Conservation (phyloP, 23 red algal genomes). For the Gracilaria vermiculophylla region DNA sequence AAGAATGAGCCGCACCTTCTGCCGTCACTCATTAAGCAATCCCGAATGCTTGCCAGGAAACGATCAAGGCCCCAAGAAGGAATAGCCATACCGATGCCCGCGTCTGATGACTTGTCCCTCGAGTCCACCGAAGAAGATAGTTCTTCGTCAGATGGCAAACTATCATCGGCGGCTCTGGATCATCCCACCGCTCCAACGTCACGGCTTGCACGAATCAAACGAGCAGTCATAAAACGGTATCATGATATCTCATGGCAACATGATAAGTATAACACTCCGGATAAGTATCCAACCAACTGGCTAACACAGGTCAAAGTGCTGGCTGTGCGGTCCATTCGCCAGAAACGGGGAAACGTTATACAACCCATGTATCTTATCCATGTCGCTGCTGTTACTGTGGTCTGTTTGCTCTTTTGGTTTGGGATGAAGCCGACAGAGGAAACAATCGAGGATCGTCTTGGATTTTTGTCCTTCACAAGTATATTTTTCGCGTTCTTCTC, state of each 20-base stretch:
- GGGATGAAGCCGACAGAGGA: constrained; percentile 49
- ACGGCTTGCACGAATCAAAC: background rate
- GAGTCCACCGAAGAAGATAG: background rate
- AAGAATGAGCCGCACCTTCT: background rate
- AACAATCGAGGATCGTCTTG: constrained; percentile 79
- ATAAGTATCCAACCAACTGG: constrained; percentile 89
- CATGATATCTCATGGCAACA: background rate
- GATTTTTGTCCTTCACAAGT: constrained; percentile 75
- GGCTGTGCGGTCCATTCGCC: background rate
- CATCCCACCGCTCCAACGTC: background rate
- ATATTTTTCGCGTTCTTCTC: constrained; percentile 88
- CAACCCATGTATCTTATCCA: constrained; percentile 66
- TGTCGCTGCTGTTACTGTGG: constrained; percentile 53
- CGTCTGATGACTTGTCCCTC: background rate
- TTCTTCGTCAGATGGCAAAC: background rate
- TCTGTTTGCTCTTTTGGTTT: constrained; percentile 78
- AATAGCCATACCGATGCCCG: background rate
- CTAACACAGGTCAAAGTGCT: constrained; percentile 74
- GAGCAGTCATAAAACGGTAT: background rate
- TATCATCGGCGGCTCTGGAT: background rate
- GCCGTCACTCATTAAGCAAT: background rate
- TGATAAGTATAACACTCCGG: background rate
- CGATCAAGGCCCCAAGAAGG: background rate
- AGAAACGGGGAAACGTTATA: constrained; percentile 57
- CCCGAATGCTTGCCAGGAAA: background rate